phyloP scores from a whole-genome alignment of 139 green algal genomes.

The Chlamydomonas sp. region DNA sequence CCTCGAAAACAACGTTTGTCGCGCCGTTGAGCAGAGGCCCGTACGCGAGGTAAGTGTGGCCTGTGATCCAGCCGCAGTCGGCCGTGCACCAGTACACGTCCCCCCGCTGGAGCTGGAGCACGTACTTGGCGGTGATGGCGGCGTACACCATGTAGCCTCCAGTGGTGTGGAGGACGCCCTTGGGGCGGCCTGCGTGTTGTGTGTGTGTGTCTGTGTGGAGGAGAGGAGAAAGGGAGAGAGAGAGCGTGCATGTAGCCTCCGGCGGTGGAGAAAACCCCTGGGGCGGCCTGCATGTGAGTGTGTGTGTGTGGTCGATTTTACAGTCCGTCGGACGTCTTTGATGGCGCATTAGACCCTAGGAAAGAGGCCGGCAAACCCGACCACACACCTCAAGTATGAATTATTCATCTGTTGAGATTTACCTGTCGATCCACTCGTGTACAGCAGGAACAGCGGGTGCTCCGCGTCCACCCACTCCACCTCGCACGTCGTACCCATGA shows the following conservation, averaged over 20 bases:
- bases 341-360: no score
- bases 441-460: conserved; percentile 91
- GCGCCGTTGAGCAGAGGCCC: conserved; percentile 82
- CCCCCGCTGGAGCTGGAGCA: conserved; percentile 69
- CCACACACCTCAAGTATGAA: no score
- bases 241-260: no score
- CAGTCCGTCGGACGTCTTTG: no score
- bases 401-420: no score
- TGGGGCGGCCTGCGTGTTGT: conserved; percentile 87
- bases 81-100: conserved; percentile 96
- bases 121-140: conserved; percentile 71
- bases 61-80: conserved; percentile 98
- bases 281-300: no score
- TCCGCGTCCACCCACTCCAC: conserved; percentile 86
- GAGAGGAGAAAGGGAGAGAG: neutral
- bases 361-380: no score
- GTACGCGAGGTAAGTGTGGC: conserved; percentile 56
- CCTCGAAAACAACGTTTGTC: conserved; percentile 87
- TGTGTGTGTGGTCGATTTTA: no score
- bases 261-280: no score
- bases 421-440: conserved; percentile 80
- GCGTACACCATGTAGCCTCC: conserved; percentile 77
- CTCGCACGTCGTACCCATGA: conserved; percentile 37
- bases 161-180: conserved; percentile 89
- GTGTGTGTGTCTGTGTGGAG: no score